phyloP scores from a whole-genome alignment of 352 stramenopile genomes.

The Phytophthora pistaciae region DNA sequence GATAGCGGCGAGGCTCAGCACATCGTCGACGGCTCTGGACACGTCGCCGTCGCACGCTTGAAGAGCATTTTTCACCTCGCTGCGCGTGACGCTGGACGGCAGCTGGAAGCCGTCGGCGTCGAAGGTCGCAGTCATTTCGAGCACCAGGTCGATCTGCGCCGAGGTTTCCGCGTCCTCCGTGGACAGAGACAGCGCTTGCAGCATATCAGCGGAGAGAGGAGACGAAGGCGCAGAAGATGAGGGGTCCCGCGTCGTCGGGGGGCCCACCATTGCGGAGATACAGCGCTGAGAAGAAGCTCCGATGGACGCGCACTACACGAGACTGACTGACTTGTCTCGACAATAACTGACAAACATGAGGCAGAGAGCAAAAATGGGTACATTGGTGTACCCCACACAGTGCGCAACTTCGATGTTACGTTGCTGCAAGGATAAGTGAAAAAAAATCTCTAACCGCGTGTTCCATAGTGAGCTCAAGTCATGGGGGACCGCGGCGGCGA shows the following conservation, averaged over 20 bases:
- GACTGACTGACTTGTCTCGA: background rate
- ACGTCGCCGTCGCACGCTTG: constrained; percentile 48
- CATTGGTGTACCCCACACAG: background rate
- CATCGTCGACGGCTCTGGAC: constrained; percentile 63
- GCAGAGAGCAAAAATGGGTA: background rate
- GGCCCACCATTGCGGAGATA: constrained; percentile 15
- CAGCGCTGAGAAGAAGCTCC: constrained; percentile 3
- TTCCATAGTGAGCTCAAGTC: constrained; percentile 22
- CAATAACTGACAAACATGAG: background rate
- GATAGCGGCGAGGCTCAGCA: constrained; percentile 68
- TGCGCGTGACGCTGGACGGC: constrained; percentile 38
- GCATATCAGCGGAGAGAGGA: constrained; percentile 27
- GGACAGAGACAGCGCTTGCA: constrained; percentile 6
- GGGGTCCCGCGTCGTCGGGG: background rate
- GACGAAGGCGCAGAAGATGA: constrained; percentile 18
- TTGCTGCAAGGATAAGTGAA: background rate
- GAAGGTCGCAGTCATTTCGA: constrained; percentile 56
- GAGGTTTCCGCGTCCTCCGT: constrained; percentile 8
- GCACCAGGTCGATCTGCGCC: constrained; percentile 52
- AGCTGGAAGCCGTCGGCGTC: constrained; percentile 54
- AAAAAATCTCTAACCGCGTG: background rate
- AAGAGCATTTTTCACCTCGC: constrained; percentile 48
- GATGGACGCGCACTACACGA: background rate
- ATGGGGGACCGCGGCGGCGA: constrained; percentile 46
- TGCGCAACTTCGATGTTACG: background rate